Conservation (phyloP, 192 early-diverging fungal genomes). For the Coemansia furcata region DNA sequence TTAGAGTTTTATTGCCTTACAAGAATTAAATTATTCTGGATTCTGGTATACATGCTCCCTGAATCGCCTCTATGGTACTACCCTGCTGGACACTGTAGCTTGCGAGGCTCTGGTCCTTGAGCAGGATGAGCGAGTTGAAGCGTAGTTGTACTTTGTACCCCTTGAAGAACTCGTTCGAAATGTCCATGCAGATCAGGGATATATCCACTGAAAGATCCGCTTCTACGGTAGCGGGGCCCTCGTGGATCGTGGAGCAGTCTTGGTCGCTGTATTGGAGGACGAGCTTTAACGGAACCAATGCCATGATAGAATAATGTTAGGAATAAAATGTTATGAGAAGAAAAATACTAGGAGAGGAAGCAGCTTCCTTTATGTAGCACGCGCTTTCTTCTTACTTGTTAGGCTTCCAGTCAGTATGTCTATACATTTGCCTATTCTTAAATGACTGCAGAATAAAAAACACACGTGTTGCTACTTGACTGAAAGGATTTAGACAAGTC, state of each 20-base stretch:
- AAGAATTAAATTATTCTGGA: neutral
- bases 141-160: neutral
- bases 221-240: neutral
- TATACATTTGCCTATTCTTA: too few species aligned
- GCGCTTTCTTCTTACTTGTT: too few species aligned
- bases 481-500: too few species aligned
- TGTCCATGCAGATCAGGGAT: neutral
- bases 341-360: neutral
- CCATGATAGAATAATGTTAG: neutral
- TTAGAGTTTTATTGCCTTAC: slow-evolving; percentile 46
- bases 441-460: neutral
- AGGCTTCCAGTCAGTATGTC: too few species aligned
- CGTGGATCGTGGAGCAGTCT: neutral
- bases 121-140: neutral
- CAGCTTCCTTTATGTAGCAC: too few species aligned
- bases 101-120: neutral
- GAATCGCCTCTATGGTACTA: neutral
- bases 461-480: too few species aligned
- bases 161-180: neutral
- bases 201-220: neutral
- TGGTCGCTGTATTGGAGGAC: neutral
- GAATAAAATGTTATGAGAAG: neutral
- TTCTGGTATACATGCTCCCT: neutral
- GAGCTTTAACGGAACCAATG: neutral
- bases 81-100: neutral